phyloP scores from a whole-genome alignment of 1,284 basidiomycete species.

The Moesziomyces sp. region DNA sequence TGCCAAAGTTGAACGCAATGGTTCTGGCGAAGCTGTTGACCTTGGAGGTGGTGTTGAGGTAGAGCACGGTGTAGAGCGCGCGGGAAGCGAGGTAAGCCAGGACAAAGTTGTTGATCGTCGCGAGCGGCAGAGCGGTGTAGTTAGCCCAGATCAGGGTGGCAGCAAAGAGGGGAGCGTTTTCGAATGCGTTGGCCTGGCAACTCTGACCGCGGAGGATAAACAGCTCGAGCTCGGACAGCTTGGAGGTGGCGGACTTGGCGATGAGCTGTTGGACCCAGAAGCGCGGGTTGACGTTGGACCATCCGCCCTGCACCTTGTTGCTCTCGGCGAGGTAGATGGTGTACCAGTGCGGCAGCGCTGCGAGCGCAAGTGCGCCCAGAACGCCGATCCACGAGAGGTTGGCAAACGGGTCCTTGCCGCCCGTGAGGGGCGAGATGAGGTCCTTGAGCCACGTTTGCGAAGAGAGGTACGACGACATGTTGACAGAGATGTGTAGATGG shows the following conservation, averaged over 20 bases:
- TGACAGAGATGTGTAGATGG: background rate
- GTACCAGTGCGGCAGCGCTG: slow-evolving; percentile 57
- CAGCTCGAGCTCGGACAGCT: slow-evolving; percentile 41
- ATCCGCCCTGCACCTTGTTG: slow-evolving; percentile 56
- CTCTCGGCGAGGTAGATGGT: slow-evolving; percentile 52
- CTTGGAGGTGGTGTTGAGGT: slow-evolving; percentile 19
- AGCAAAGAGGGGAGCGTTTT: slow-evolving; percentile 39
- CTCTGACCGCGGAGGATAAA: slow-evolving; percentile 53
- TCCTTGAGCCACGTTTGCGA: slow-evolving; percentile 5
- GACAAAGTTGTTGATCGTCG: slow-evolving; percentile 34
- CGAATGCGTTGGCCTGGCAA: slow-evolving; percentile 46
- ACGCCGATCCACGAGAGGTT: slow-evolving; percentile 40
- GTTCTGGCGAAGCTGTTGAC: slow-evolving; percentile 43
- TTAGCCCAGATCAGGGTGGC: slow-evolving; percentile 39
- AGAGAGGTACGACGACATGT: slow-evolving; percentile 12
- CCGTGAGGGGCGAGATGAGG: slow-evolving; percentile 12
- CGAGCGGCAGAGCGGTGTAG: slow-evolving; percentile 3
- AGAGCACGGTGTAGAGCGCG: slow-evolving; percentile 26
- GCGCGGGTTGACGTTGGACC: slow-evolving; percentile 59
- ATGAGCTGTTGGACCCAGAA: slow-evolving; percentile 44
- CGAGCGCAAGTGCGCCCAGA: slow-evolving; percentile 31
- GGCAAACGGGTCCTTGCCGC: slow-evolving; percentile 23
- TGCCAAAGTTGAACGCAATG: slow-evolving; percentile 36
- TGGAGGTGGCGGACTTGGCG: slow-evolving; percentile 31
- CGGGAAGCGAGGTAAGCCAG: slow-evolving; percentile 23